Percentiles rank a stretch among this genome's conserved stretches.
Conservation (phyloP, 1,284 basidiomycete species). For the Ganoderma lucidum region DNA sequence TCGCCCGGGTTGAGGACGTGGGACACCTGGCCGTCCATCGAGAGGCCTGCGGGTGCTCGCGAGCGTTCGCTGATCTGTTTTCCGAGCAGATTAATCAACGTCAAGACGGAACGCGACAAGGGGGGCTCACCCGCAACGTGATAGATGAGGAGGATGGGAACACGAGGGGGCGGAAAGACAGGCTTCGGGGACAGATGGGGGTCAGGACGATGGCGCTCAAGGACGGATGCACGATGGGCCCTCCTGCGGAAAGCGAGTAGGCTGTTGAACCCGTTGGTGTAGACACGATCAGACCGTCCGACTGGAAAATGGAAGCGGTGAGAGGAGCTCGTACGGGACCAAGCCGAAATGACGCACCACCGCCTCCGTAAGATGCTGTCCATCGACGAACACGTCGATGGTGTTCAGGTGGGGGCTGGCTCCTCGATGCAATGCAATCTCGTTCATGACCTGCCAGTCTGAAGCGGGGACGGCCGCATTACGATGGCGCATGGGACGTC, state of each 20-base stretch:
- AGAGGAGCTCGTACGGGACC: conserved; percentile 9
- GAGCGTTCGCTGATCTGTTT: conserved; percentile 84
- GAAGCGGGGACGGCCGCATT: conserved; percentile 2
- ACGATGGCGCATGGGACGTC: background rate
- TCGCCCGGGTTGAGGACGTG: conserved; percentile 85
- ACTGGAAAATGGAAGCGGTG: conserved; percentile 55
- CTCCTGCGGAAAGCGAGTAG: conserved; percentile 95
- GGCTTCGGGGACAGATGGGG: conserved; percentile 92
- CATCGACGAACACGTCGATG: conserved; percentile 96
- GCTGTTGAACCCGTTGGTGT: conserved; percentile 98
- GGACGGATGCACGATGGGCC: conserved; percentile 96
- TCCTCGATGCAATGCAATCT: conserved; percentile 92
- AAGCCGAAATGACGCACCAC: conserved; percentile 68
- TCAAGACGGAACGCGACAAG: background rate
- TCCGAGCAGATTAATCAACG: background rate
- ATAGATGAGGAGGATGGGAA: conserved; percentile 88
- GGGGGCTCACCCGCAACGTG: conserved; percentile 70
- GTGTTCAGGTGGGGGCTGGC: conserved; percentile 92
- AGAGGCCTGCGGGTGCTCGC: conserved; percentile 88
- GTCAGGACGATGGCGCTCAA: conserved; percentile 91
- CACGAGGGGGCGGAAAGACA: conserved; percentile 93
- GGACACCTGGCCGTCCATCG: conserved; percentile 91
- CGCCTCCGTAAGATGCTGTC: conserved; percentile 93
- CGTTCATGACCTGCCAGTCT: conserved; percentile 99
- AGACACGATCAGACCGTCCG: conserved; percentile 94